Conservation (phyloP, 805 yeast species). For the Lipomyces lipofer region DNA sequence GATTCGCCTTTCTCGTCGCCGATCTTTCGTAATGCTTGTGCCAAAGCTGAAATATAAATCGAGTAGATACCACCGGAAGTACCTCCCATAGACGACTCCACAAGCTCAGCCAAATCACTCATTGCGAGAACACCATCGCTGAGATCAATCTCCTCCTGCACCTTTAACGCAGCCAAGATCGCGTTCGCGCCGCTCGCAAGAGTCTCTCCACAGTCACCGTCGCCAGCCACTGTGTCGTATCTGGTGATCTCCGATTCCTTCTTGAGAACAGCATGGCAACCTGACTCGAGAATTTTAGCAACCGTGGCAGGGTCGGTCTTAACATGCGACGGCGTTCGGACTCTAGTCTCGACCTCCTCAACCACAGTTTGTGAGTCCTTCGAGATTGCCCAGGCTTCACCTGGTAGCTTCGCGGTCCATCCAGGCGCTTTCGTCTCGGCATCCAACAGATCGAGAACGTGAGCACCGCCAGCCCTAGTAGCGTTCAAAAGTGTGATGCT, state of each 20-base stretch:
- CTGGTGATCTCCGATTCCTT: slow-evolving; percentile 80
- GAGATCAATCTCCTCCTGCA: slow-evolving; percentile 35
- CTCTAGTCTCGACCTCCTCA: too few species aligned
- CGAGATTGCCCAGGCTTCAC: too few species aligned
- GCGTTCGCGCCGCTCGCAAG: slow-evolving; percentile 77
- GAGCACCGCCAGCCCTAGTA: not conserved
- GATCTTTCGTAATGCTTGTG: slow-evolving; percentile 42
- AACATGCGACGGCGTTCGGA: too few species aligned
- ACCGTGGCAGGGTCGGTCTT: too few species aligned
- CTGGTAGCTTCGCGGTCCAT: too few species aligned
- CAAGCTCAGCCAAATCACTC: slow-evolving; percentile 65
- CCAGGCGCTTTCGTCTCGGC: slow-evolving; percentile 10
- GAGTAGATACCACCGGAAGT: slow-evolving; percentile 93
- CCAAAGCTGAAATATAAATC: slow-evolving; percentile 56
- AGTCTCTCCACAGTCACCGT: slow-evolving; percentile 95
- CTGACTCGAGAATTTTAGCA: slow-evolving; percentile 43
- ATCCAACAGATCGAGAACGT: slow-evolving; percentile 5
- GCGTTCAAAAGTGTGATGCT: slow-evolving; percentile 66
- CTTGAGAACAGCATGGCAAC: slow-evolving; percentile 53
- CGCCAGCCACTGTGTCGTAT: slow-evolving; percentile 86
- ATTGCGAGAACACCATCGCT: not conserved
- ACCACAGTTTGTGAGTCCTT: too few species aligned
- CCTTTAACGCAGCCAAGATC: slow-evolving; percentile 38
- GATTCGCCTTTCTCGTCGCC: not conserved
- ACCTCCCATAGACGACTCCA: slow-evolving; percentile 93